These are phyloP conservation scores for Peniophora sp. DNA, from an alignment of 1,284 basidiomycete species.

Conservation along the genomic window DNA sequence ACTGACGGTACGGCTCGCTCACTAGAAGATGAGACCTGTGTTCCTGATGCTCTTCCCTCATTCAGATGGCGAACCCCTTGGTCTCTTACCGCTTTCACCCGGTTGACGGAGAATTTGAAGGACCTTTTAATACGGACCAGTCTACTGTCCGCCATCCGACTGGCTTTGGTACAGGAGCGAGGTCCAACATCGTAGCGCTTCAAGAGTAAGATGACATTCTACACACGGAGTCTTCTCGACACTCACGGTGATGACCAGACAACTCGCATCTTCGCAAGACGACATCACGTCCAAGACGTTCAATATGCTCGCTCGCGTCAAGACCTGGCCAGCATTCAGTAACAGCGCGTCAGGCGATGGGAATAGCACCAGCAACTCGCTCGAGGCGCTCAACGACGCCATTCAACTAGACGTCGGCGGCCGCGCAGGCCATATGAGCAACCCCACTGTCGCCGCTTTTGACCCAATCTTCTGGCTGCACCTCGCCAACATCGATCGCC, in stretches of 20 bases:
- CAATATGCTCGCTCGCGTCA: slow-evolving; percentile 29
- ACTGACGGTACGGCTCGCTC: no score
- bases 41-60: slow-evolving; percentile 1
- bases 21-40: no score
- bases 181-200: slow-evolving; percentile 23
- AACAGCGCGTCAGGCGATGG: slow-evolving; percentile 31
- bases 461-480: slow-evolving; percentile 44
- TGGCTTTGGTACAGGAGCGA: slow-evolving; percentile 17
- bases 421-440: slow-evolving; percentile 36
- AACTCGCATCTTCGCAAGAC: slow-evolving; percentile 13
- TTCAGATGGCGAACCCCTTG: slow-evolving; percentile 33
- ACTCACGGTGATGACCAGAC: neutral
- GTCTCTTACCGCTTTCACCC: slow-evolving; percentile 35
- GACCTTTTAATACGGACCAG: slow-evolving; percentile 26
- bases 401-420: slow-evolving; percentile 31
- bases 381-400: slow-evolving; percentile 42
- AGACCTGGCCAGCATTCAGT: slow-evolving; percentile 35
- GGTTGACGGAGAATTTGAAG: slow-evolving; percentile 27
- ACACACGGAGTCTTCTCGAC: neutral
- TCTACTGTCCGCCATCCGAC: slow-evolving; percentile 35
- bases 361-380: slow-evolving; percentile 31
- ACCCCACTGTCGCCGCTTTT: slow-evolving; percentile 30
- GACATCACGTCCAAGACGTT: slow-evolving; percentile 27
- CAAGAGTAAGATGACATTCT: slow-evolving; percentile 16
- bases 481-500: slow-evolving; percentile 36